Percentiles rank a stretch among this genome's conserved stretches.
Conservation (phyloP, 2,329 filamentous ascomycete genomes). For the Aspergillus floridensis region DNA sequence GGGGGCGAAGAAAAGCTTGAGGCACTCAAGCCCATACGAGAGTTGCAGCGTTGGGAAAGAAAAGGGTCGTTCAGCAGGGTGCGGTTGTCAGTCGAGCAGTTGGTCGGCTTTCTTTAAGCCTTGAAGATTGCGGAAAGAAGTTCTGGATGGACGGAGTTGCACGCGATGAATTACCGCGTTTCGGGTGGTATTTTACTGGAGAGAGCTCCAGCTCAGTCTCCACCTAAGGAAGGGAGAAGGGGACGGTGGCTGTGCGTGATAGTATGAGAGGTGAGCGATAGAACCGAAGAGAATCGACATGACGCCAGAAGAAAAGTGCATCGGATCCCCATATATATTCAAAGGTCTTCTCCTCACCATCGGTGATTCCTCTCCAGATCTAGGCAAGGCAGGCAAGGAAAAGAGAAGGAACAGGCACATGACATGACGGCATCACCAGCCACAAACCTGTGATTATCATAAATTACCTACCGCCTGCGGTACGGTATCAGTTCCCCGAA, state of each 20-base stretch:
- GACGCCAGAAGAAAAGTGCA: neutral
- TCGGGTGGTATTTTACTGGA: constrained; percentile 24
- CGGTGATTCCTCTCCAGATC: neutral
- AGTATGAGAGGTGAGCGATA: neutral
- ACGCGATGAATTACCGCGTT: constrained; percentile 37
- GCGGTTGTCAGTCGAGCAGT: constrained; percentile 1
- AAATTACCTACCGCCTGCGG: neutral
- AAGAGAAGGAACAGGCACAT: neutral
- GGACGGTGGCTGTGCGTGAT: neutral
- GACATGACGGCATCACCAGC: constrained; percentile 10
- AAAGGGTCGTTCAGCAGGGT: neutral
- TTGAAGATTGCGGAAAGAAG: constrained; percentile 7
- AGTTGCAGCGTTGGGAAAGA: constrained; percentile 10
- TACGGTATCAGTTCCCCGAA: neutral
- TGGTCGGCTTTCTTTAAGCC: constrained; percentile 5
- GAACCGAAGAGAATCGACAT: neutral
- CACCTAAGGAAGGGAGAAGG: neutral
- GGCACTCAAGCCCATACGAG: constrained; percentile 29
- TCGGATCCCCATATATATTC: no score
- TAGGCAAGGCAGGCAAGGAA: neutral
- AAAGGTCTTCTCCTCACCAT: neutral
- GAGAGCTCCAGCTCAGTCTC: constrained; percentile 12
- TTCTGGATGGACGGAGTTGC: constrained; percentile 13
- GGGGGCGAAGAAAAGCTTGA: constrained; percentile 17
- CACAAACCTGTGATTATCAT: neutral